Percentiles rank a stretch among this genome's conserved stretches.
Evolutionary conservation across 2,329 filamentous ascomycete genomes (phyloP).

Genomic region (Xylariaceae sp.): DNA sequence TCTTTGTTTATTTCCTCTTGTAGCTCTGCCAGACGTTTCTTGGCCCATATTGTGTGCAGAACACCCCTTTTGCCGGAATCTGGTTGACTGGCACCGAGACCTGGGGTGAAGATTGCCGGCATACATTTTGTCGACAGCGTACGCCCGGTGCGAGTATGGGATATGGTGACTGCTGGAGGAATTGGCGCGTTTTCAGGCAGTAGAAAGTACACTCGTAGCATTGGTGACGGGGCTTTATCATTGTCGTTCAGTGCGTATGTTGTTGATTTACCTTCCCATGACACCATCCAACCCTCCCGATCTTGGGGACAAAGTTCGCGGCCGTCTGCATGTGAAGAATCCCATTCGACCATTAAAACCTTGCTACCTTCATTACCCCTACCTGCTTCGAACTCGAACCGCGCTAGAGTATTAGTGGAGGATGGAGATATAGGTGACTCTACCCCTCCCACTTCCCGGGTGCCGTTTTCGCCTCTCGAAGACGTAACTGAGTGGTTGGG

Average conservation of each 20-base stretch:
- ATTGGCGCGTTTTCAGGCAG: constrained; percentile 75
- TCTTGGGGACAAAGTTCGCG: constrained; percentile 40
- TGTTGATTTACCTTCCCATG: constrained; percentile 81
- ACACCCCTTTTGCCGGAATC: constrained; percentile 79
- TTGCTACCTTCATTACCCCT: constrained; percentile 85
- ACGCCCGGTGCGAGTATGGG: constrained; percentile 47
- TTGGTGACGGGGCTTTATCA: constrained; percentile 46
- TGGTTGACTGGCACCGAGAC: constrained; percentile 70
- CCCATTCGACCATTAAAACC: constrained; percentile 91
- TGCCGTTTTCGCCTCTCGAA: constrained; percentile 17
- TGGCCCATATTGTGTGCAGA: constrained; percentile 89
- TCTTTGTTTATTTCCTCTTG: constrained; percentile 79
- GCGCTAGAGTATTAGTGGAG: constrained; percentile 66
- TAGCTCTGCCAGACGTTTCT: constrained; percentile 77
- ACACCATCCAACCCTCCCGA: constrained; percentile 70
- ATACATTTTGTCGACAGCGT: constrained; percentile 74
- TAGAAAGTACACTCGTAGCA: constrained; percentile 77
- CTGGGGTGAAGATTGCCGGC: constrained; percentile 84
- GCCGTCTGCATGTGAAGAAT: constrained; percentile 55
- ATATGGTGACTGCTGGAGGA: constrained; percentile 74
- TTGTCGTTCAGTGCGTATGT: constrained; percentile 71
- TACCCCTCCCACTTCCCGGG: constrained; percentile 36
- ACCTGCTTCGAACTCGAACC: constrained; percentile 85
- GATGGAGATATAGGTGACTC: constrained; percentile 55
- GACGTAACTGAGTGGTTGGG: constrained; percentile 23